phyloP scores from a whole-genome alignment of 1,139 yeast genomes.

The Chernovozyma aurita region DNA sequence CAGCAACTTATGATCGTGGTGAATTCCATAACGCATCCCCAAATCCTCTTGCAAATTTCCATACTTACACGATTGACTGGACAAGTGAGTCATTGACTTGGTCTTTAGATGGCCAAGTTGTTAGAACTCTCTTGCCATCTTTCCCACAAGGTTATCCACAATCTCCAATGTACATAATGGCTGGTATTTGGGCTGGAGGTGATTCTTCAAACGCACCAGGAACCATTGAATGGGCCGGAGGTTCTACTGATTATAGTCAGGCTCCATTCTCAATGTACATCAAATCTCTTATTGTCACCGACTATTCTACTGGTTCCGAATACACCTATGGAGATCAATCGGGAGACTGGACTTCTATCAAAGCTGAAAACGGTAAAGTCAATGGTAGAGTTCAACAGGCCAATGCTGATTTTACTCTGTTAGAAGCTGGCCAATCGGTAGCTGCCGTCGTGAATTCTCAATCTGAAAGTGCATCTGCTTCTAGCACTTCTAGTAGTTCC shows the following conservation, averaged over 20 bases:
- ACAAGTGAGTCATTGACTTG: slow-evolving; percentile 54
- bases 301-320: slow-evolving; percentile 73
- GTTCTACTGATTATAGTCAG: slow-evolving; percentile 56
- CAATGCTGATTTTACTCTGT: slow-evolving; percentile 41
- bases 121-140: slow-evolving; percentile 53
- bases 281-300: slow-evolving; percentile 57
- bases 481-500: slow-evolving; percentile 6
- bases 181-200: slow-evolving; percentile 84
- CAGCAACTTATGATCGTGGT: slow-evolving; percentile 76
- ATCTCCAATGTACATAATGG: slow-evolving; percentile 65
- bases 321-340: slow-evolving; percentile 61
- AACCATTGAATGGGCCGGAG: slow-evolving; percentile 85
- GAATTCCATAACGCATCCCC: slow-evolving; percentile 50
- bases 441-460: background rate
- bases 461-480: slow-evolving; percentile 3
- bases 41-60: slow-evolving; percentile 52
- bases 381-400: slow-evolving; percentile 57
- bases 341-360: slow-evolving; percentile 68
- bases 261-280: slow-evolving; percentile 72
- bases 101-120: slow-evolving; percentile 56
- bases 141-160: slow-evolving; percentile 69
- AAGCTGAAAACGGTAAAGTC: slow-evolving; percentile 58
- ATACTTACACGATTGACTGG: slow-evolving; percentile 85
- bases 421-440: slow-evolving; percentile 19
- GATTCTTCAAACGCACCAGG: slow-evolving; percentile 62